phyloP scores from a whole-genome alignment of 2,329 filamentous ascomycete genomes.

The Ophiostoma triangulosporum region DNA sequence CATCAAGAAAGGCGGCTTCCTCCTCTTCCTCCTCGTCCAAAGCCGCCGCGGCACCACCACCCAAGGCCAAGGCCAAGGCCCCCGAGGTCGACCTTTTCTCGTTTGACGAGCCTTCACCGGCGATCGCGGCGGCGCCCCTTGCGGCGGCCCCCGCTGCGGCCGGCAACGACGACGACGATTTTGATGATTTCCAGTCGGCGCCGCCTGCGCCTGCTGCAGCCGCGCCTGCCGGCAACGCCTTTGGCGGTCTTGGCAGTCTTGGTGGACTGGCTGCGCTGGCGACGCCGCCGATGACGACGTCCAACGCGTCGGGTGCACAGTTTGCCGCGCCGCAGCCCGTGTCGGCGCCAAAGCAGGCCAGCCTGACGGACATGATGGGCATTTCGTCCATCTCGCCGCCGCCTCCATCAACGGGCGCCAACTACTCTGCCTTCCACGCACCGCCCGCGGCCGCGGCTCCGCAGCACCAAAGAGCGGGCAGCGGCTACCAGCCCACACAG shows the following conservation, averaged over 20 bases:
- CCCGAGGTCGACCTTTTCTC: constrained; percentile 89
- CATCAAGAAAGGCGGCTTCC: constrained; percentile 32
- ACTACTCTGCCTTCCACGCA: constrained; percentile 50
- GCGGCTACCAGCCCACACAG: constrained; percentile 59
- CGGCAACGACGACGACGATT: constrained; percentile 72
- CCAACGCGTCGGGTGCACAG: constrained; percentile 45
- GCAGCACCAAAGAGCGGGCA: constrained; percentile 33
- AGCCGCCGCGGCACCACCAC: constrained; percentile 34
- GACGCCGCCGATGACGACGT: constrained; percentile 33
- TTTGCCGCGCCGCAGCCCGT: constrained; percentile 76
- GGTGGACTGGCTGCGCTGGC: constrained; percentile 27
- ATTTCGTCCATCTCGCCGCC: constrained; percentile 72
- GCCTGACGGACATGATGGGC: constrained; percentile 64
- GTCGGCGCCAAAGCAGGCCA: constrained; percentile 67
- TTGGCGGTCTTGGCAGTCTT: constrained; percentile 30
- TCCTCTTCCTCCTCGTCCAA: constrained; percentile 26
- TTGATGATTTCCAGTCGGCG: constrained; percentile 94
- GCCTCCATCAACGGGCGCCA: constrained; percentile 41
- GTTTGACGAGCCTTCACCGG: constrained; percentile 57
- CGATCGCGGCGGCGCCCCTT: constrained; percentile 30
- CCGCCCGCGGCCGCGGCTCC: constrained; percentile 28
- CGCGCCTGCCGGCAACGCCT: constrained; percentile 10
- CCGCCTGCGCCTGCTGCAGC: constrained; percentile 35
- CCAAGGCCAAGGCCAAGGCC: constrained; percentile 74
- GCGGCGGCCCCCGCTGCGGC: constrained; percentile 34